These are phyloP conservation scores for Pyrenochaeta sp. DNA, from an alignment of 2,329 filamentous ascomycete genomes.

Conservation along the genomic window DNA sequence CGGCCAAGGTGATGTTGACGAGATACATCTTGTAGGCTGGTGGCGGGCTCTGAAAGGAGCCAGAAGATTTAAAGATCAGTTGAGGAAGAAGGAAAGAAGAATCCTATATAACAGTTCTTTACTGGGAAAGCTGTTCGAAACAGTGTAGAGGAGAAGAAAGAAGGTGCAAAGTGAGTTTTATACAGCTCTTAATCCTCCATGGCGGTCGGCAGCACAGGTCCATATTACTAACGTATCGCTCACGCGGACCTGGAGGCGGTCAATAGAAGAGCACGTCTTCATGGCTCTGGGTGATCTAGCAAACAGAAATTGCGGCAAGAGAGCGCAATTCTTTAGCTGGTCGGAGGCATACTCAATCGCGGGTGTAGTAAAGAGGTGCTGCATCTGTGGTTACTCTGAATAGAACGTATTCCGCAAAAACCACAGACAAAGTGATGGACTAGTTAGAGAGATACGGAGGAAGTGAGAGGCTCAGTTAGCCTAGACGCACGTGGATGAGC, in stretches of 20 bases:
- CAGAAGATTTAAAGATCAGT: background rate
- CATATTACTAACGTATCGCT: background rate
- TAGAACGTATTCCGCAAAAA: too few species aligned
- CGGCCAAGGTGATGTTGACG: background rate
- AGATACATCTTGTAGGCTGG: background rate
- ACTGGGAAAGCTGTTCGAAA: background rate
- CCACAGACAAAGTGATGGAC: too few species aligned
- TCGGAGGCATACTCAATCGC: too few species aligned
- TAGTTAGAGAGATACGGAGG: too few species aligned
- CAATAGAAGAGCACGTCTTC: background rate
- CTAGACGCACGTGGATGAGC: too few species aligned
- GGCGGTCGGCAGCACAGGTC: background rate
- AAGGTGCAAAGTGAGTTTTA: background rate
- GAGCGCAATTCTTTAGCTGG: too few species aligned
- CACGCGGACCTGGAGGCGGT: background rate
- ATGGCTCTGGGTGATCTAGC: too few species aligned
- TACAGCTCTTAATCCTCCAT: background rate
- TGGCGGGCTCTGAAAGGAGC: background rate
- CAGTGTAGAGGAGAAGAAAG: background rate
- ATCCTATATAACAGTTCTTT: background rate
- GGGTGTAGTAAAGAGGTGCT: too few species aligned
- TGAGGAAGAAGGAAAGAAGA: background rate
- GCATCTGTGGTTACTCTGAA: too few species aligned
- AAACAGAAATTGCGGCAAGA: too few species aligned
- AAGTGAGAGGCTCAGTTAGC: too few species aligned